Conservation (phyloP, 1,284 basidiomycete genomes). For the Cutaneotrichosporon sp. region DNA sequence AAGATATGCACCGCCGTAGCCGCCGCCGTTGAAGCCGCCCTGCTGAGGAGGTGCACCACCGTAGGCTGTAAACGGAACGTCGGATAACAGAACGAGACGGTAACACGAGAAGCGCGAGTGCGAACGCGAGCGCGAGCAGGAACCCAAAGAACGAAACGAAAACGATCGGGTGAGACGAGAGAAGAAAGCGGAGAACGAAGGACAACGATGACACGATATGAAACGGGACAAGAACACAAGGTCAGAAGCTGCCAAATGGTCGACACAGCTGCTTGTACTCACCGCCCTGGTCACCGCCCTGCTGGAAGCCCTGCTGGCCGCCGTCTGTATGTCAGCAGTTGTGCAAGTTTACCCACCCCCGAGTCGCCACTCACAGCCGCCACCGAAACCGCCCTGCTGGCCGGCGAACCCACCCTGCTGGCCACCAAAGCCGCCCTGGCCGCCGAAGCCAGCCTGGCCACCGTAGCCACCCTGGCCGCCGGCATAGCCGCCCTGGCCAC, state of each 20-base stretch:
- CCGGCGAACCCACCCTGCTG: constrained; percentile 35
- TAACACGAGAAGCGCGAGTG: too few species aligned
- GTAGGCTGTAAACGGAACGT: constrained; percentile 10
- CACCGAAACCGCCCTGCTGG: constrained; percentile 37
- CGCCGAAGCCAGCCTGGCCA: constrained; percentile 33
- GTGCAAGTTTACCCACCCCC: constrained; percentile 8
- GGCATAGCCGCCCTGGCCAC: constrained; percentile 32
- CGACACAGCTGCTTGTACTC: constrained; percentile 10
- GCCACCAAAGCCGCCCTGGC: constrained; percentile 27
- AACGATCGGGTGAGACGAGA: not conserved
- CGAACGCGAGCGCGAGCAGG: too few species aligned
- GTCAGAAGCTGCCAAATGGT: not conserved
- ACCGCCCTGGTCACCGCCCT: constrained; percentile 30
- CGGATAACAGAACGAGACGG: constrained; percentile 1
- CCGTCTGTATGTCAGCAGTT: constrained; percentile 7
- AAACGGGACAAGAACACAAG: not conserved
- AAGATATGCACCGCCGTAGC: constrained; percentile 22
- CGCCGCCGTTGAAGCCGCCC: constrained; percentile 24
- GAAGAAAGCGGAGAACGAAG: too few species aligned
- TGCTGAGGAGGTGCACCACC: constrained; percentile 12
- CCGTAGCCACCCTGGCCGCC: constrained; percentile 26
- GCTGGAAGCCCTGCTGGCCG: constrained; percentile 43
- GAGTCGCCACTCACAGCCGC: constrained; percentile 46
- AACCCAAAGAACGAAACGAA: not conserved
- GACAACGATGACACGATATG: constrained; percentile 1